Conservation (phyloP, 2,329 filamentous ascomycete genomes). For the Colletotrichum spaethianum region DNA sequence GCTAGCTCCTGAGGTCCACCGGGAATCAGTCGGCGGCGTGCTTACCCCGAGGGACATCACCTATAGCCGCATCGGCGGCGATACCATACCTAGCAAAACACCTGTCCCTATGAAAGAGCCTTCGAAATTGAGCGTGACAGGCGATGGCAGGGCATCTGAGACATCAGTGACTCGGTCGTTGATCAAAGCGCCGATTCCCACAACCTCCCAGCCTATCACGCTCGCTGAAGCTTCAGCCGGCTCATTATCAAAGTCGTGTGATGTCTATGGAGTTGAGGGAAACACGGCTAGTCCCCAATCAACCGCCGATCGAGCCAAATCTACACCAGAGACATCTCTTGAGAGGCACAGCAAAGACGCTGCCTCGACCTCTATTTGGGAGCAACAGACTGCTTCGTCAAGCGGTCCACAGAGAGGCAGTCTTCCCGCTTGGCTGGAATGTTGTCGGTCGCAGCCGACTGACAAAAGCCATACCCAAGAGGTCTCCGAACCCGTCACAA, state of each 20-base stretch:
- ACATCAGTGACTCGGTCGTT: background rate
- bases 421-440: slow-evolving; percentile 1
- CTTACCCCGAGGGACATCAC: background rate
- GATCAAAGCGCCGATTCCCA: background rate
- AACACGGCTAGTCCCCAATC: background rate
- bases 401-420: background rate
- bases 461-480: background rate
- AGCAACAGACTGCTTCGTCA: background rate
- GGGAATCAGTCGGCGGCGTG: background rate
- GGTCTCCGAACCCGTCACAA: background rate
- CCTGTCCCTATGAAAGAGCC: background rate
- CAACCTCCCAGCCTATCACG: background rate
- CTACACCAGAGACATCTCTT: background rate
- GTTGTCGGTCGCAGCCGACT: background rate
- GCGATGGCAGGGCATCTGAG: background rate
- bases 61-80: background rate
- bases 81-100: background rate
- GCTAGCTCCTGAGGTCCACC: background rate
- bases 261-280: background rate
- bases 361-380: background rate
- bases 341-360: background rate
- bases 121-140: background rate
- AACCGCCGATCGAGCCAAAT: background rate
- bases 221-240: background rate
- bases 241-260: background rate